These are phyloP conservation scores for Talaromyces atroroseus DNA, from an alignment of 2,329 filamentous ascomycete genomes.

Conservation along the genomic window DNA sequence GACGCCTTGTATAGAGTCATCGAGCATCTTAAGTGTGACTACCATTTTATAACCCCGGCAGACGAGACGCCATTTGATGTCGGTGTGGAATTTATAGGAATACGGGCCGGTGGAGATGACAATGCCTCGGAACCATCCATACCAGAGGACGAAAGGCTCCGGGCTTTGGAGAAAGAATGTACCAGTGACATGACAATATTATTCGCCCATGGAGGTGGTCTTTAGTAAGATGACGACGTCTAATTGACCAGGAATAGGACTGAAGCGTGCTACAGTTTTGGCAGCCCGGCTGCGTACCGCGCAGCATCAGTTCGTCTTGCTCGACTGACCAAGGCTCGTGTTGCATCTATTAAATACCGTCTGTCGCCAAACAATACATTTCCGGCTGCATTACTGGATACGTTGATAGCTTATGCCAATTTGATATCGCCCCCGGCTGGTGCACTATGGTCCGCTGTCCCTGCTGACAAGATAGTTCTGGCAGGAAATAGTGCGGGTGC, in stretches of 20 bases:
- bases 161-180: slow-evolving; percentile 6
- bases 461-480: slow-evolving; percentile 3
- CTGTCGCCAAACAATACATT: slow-evolving; percentile 5
- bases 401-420: slow-evolving; percentile 5
- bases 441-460: slow-evolving; percentile 8
- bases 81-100: slow-evolving; percentile 10
- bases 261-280: slow-evolving; percentile 3
- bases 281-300: slow-evolving; percentile 1
- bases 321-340: slow-evolving; percentile 9
- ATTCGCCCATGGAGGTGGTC: slow-evolving; percentile 7
- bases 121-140: slow-evolving; percentile 6
- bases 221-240: slow-evolving; percentile 3
- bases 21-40: slow-evolving; percentile 1
- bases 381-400: slow-evolving; percentile 8
- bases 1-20: slow-evolving; percentile 9
- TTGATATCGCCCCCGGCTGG: slow-evolving; percentile 6
- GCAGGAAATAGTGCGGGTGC: slow-evolving; percentile 9
- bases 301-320: slow-evolving; percentile 6
- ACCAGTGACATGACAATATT: slow-evolving; percentile 6
- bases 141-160: slow-evolving; percentile 4
- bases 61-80: slow-evolving; percentile 8
- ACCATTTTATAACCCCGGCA: slow-evolving; percentile 4
- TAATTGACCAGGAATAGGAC: not conserved
- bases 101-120: not conserved
- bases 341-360: slow-evolving; percentile 8